Evolutionary conservation across 257 asterid species (phyloP).

Genomic region (Lycium ferocissimum): DNA sequence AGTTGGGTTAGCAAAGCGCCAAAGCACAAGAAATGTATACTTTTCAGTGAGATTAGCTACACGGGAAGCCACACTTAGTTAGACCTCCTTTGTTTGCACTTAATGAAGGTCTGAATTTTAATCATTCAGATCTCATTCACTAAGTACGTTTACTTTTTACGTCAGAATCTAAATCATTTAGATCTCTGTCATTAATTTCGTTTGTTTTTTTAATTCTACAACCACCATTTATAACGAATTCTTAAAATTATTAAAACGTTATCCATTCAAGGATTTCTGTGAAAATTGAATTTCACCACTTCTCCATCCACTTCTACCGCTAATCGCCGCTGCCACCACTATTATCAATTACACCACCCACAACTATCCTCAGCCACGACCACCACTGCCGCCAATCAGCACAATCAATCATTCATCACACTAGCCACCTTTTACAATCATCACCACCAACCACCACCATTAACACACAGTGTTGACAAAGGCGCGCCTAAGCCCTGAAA

Average conservation of each 20-base stretch:
- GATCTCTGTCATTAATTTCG: background rate
- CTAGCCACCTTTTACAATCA: background rate
- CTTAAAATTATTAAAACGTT: background rate
- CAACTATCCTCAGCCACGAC: background rate
- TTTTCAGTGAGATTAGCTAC: background rate
- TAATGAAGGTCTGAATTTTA: no score
- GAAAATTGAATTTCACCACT: background rate
- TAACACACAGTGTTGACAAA: background rate
- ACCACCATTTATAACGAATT: background rate
- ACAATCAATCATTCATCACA: background rate
- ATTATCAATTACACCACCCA: background rate
- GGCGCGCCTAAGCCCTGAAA: background rate
- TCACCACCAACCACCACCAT: background rate
- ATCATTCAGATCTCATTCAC: background rate
- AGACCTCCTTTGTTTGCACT: background rate
- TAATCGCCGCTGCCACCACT: background rate
- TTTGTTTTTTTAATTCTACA: background rate
- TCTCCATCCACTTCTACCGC: background rate
- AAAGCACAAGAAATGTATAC: background rate
- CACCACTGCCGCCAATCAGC: background rate
- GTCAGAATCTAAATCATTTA: background rate
- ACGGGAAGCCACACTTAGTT: background rate
- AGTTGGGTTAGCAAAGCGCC: slow-evolving; percentile 1
- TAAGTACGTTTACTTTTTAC: background rate
- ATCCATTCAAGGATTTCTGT: no score